These are phyloP conservation scores for Avena insularis DNA, from an alignment of 176 grass and related monocot species.

Conservation along the genomic window DNA sequence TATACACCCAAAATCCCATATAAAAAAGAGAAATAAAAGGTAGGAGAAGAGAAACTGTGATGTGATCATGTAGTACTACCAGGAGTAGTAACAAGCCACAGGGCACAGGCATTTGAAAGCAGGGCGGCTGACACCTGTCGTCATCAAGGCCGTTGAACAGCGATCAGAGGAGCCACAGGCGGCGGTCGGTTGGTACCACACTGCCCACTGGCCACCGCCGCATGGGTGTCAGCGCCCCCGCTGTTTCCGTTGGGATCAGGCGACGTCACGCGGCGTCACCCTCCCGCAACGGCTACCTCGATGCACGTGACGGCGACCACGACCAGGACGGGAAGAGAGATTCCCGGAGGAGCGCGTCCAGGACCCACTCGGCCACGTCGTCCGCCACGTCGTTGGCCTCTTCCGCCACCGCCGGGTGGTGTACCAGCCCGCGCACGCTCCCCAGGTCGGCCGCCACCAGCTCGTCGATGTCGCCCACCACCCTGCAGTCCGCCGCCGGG, in stretches of 20 bases:
- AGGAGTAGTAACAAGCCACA: neutral
- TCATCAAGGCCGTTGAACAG: conserved; percentile 16
- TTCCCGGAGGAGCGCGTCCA: conserved; percentile 64
- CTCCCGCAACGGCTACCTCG: neutral
- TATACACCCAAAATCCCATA: neutral
- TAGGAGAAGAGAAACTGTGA: neutral
- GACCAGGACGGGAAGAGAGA: neutral
- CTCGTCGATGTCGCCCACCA: conserved; percentile 75
- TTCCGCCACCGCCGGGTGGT: conserved; percentile 50
- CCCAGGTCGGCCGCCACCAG: conserved; percentile 62
- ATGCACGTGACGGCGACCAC: neutral
- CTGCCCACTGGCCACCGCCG: neutral
- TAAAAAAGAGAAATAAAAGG: neutral
- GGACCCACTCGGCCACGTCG: conserved; percentile 62
- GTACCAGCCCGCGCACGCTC: conserved; percentile 35
- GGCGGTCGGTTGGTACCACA: conserved; percentile 19
- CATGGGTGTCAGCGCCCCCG: conserved; percentile 36
- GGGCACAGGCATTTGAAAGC: neutral
- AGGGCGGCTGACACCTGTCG: neutral
- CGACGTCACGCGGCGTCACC: conserved; percentile 32
- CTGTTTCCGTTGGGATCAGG: conserved; percentile 49
- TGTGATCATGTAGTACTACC: neutral
- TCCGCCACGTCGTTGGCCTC: conserved; percentile 57
- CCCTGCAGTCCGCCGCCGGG: conserved; percentile 62
- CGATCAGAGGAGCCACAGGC: conserved; percentile 1